phyloP scores from a whole-genome alignment of 2,329 filamentous ascomycete genomes.

The Cyphellophora europaea region DNA sequence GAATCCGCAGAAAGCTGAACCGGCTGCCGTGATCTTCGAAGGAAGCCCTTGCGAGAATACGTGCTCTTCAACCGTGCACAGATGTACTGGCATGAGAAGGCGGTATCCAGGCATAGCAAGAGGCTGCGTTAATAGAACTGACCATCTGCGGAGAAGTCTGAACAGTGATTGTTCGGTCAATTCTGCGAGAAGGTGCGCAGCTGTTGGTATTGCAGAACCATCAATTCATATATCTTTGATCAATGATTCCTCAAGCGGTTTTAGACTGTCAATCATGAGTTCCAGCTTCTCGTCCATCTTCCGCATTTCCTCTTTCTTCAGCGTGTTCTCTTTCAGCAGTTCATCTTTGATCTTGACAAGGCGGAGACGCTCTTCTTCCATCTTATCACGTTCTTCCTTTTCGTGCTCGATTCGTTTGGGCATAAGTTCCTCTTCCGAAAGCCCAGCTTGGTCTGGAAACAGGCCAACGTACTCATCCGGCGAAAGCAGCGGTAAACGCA shows the following conservation, averaged over 20 bases:
- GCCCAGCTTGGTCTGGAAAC: slow-evolving; percentile 64
- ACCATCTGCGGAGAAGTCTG: too few relatives aligned
- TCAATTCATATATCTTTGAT: slow-evolving; percentile 14
- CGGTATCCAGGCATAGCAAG: too few relatives aligned
- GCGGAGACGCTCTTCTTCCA: slow-evolving; percentile 76
- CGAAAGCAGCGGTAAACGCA: slow-evolving; percentile 73
- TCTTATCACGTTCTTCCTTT: slow-evolving; percentile 67
- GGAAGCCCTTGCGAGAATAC: too few relatives aligned
- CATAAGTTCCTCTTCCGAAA: slow-evolving; percentile 74
- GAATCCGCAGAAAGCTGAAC: too few relatives aligned
- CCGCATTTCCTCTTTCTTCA: slow-evolving; percentile 83
- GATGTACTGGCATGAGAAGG: too few relatives aligned
- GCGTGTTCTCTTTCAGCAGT: slow-evolving; percentile 71
- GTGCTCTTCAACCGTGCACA: too few relatives aligned
- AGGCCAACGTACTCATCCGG: slow-evolving; percentile 69
- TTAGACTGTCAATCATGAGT: slow-evolving; percentile 68
- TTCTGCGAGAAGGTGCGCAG: too few relatives aligned
- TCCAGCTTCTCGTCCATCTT: slow-evolving; percentile 88
- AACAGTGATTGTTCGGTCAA: too few relatives aligned
- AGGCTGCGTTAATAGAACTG: too few relatives aligned
- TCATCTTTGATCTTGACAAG: slow-evolving; percentile 63
- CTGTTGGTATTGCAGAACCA: too few relatives aligned
- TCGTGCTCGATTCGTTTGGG: slow-evolving; percentile 87
- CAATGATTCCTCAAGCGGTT: slow-evolving; percentile 14
- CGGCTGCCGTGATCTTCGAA: too few relatives aligned